Evolutionary conservation across 2,329 filamentous ascomycete genomes (phyloP).

Genomic region (Raffaelea arxii): DNA sequence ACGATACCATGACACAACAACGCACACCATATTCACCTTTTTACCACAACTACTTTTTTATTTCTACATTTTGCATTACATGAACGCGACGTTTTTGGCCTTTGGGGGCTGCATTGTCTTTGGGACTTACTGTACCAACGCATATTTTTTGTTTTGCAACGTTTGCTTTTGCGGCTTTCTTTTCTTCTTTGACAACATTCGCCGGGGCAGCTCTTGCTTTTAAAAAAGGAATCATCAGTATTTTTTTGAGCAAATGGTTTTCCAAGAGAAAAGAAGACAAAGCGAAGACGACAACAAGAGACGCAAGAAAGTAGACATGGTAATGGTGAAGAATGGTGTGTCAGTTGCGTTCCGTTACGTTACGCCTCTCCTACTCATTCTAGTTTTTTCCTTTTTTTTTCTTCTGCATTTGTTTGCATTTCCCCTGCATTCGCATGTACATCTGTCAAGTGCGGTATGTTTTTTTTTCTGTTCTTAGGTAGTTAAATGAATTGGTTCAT

Average conservation of each 20-base stretch:
- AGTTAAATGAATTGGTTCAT: no score
- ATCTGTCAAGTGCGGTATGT: no score
- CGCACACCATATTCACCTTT: conserved; percentile 1
- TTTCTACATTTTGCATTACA: neutral
- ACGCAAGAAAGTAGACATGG: neutral
- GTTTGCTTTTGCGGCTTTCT: neutral
- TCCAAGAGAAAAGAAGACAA: neutral
- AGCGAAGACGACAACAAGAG: neutral
- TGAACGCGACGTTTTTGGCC: no score
- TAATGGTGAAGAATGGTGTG: neutral
- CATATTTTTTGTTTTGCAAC: no score
- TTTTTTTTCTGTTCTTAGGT: no score
- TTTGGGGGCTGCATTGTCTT: no score
- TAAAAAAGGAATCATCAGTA: neutral
- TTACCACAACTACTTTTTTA: neutral
- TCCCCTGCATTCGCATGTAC: neutral
- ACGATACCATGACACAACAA: conserved; percentile 9
- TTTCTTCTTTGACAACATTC: neutral
- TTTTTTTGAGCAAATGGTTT: neutral
- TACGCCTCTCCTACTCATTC: neutral
- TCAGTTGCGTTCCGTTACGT: neutral
- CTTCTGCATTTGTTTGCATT: neutral
- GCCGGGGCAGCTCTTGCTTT: no score
- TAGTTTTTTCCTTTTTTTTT: no score
- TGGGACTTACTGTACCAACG: no score